Conservation (phyloP, 2,329 filamentous ascomycete genomes). For the Penicillium sp. region DNA sequence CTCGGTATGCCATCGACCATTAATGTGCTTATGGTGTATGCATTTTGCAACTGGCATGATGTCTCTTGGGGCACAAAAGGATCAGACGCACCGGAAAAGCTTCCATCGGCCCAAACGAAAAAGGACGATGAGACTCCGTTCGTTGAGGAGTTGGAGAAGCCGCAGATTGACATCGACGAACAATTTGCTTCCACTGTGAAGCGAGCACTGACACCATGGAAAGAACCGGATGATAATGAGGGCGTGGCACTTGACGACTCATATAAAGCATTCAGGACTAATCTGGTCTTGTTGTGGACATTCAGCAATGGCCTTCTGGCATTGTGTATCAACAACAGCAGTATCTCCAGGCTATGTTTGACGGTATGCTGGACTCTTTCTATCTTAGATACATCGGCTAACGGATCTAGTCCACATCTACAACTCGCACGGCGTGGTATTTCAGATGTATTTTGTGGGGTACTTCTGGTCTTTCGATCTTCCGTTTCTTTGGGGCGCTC, state of each 20-base stretch:
- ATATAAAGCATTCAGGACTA: constrained; percentile 97
- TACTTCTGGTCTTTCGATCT: constrained; percentile 20
- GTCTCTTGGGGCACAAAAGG: constrained; percentile 99
- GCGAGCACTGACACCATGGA: constrained; percentile 79
- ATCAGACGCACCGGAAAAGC: constrained; percentile 84
- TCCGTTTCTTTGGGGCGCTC: constrained; percentile 20
- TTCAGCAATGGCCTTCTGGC: constrained; percentile 86
- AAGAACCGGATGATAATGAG: constrained; percentile 70
- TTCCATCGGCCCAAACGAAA: constrained; percentile 81
- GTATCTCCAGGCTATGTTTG: constrained; percentile 19
- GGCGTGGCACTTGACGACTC: constrained; percentile 89
- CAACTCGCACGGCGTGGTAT: constrained; percentile 14
- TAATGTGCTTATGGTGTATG: constrained; percentile 98
- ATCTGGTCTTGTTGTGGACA: constrained; percentile 84
- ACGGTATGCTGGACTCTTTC: constrained; percentile 10
- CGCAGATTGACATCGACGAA: constrained; percentile 93
- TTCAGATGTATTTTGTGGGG: constrained; percentile 19
- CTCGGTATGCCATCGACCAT: constrained; percentile 92
- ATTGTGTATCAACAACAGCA: constrained; percentile 79
- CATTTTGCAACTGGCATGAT: constrained; percentile 99
- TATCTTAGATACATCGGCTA: neutral
- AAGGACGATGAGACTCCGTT: constrained; percentile 82
- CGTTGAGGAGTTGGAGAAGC: constrained; percentile 93
- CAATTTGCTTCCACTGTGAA: constrained; percentile 94
- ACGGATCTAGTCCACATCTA: constrained; percentile 1